phyloP scores from a whole-genome alignment of 345 rosid species.

The Trapa bicornis region DNA sequence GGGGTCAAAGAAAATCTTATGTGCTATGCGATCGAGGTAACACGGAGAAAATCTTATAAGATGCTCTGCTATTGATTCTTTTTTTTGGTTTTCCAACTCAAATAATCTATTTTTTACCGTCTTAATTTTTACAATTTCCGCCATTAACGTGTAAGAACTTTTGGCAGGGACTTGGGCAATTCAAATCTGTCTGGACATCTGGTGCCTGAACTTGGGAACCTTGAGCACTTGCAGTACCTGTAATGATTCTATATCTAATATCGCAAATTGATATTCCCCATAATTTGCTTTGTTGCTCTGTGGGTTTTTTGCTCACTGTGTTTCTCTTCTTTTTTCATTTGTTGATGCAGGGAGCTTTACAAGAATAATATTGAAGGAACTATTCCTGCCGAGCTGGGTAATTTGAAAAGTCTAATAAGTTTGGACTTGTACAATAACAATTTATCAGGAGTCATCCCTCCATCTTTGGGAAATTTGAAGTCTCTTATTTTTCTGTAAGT shows the following conservation, averaged over 20 bases:
- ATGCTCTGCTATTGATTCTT: neutral
- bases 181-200: conserved; percentile 81
- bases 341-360: too few species aligned
- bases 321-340: too few species aligned
- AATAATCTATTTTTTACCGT: neutral
- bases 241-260: conserved; percentile 23
- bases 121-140: neutral
- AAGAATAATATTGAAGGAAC: too few species aligned
- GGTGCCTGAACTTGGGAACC: conserved; percentile 76
- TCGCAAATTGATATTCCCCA: neutral
- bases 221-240: conserved; percentile 85
- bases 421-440: too few species aligned
- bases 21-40: neutral
- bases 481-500: conserved; percentile 26
- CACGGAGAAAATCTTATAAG: neutral
- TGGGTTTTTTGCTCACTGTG: too few species aligned
- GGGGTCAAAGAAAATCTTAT: neutral
- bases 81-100: neutral
- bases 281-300: too few species aligned
- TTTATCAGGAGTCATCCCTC: too few species aligned
- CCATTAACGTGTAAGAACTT: neutral
- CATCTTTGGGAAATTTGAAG: conserved; percentile 59
- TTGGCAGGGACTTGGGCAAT: conserved; percentile 66
- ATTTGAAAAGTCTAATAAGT: too few species aligned
- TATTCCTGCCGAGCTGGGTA: too few species aligned